Percentiles rank a stretch among this genome's conserved stretches.
Conservation (phyloP, 2,329 filamentous ascomycete genomes). For the Hypocreales sp. region DNA sequence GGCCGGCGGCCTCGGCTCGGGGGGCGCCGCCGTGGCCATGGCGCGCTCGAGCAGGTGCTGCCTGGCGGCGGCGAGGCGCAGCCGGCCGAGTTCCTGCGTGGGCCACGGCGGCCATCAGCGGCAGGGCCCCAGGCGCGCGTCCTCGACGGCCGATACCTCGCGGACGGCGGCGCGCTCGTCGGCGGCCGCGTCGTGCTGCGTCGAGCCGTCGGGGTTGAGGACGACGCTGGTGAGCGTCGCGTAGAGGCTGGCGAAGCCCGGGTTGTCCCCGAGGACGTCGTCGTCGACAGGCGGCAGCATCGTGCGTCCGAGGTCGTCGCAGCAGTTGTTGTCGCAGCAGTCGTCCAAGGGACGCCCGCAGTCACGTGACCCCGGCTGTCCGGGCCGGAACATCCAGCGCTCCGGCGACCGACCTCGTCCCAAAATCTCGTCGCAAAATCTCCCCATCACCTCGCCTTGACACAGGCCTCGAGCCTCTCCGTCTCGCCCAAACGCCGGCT, state of each 20-base stretch:
- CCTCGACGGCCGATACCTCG: too few relatives aligned
- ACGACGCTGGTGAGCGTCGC: conserved; percentile 34
- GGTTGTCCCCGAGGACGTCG: conserved; percentile 36
- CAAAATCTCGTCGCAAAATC: too few relatives aligned
- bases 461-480: too few relatives aligned
- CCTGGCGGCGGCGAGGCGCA: conserved; percentile 32
- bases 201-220: conserved; percentile 42
- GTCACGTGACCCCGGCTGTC: too few relatives aligned
- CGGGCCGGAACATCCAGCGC: too few relatives aligned
- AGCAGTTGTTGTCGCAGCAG: neutral
- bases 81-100: conserved; percentile 29
- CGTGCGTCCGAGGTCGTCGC: conserved; percentile 3
- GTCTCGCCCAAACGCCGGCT: too few relatives aligned
- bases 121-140: too few relatives aligned
- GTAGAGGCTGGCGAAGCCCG: conserved; percentile 44
- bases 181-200: conserved; percentile 31
- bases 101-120: too few relatives aligned
- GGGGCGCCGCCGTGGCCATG: conserved; percentile 27
- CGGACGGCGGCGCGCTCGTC: conserved; percentile 33
- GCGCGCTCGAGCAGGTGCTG: conserved; percentile 34
- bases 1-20: conserved; percentile 6
- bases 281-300: conserved; percentile 47
- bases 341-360: too few relatives aligned
- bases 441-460: too few relatives aligned
- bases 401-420: too few relatives aligned